Evolutionary conservation across 2,329 filamentous ascomycete species (phyloP), one percentile per base, ranked within the genome.

Genomic region (Trichoderma arundinaceum): DNA sequence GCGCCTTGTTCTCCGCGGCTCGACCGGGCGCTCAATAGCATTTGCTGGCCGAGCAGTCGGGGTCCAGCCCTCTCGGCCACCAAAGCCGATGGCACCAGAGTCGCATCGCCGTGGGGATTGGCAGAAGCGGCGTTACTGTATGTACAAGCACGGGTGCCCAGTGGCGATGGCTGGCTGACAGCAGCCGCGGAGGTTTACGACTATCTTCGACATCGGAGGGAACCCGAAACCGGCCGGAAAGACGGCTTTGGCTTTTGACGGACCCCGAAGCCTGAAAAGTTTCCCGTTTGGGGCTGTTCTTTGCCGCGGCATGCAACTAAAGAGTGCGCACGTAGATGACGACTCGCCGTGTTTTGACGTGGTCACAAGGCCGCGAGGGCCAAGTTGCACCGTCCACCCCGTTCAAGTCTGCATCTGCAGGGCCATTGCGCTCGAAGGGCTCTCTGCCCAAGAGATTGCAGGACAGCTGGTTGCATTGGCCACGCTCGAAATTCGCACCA

Each of bases 181-280:
- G 49, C 28, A 17, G 32, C 33, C 33, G 38, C 1, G 57, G 43
- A 9, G 44, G 41, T 10, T 35, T 43, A 32, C 22, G 13, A 32
- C 22, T 22, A 32, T 12, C 49, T 53, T 63, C 59, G 48, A 62
- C 53, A 53, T 52, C 59, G 59, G 59, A 63, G 59, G 12, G 15
- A 48, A 54, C 9, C 38, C 49, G 48, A 33, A 33, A 39, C 48
- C 48, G 49, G 41, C n/a, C 15, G 35, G 48, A 35, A 44, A 33
- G 38, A 52, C 32, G 41, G 59, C 56, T 59, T 38, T 22, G 28
- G 13, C 41, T 17, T 61, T 32, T 39, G 62, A 39, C 51, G 51
- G 52, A 17, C 15, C 43, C 28, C 35, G 15, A 22, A 49, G 22
- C 38, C 35, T 39, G 6, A 39, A 17, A 7, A 48, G 28, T 28